phyloP scores from a whole-genome alignment of 192 early-diverging fungal genomes.

The Lunasporangiospora selenospora region DNA sequence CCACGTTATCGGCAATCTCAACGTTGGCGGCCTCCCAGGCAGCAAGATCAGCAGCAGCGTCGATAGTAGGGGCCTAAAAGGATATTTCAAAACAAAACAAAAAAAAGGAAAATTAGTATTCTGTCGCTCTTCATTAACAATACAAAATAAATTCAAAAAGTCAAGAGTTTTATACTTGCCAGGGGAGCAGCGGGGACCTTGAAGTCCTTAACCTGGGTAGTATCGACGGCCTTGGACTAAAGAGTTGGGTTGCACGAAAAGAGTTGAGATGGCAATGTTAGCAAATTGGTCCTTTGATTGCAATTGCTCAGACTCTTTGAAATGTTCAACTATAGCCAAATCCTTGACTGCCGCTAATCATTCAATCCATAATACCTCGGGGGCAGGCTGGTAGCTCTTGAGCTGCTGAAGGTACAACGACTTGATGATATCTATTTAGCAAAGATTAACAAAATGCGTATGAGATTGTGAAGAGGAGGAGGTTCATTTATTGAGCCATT shows the following conservation, averaged over 20 bases:
- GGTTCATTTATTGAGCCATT: too few species aligned
- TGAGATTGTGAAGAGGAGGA: too few species aligned
- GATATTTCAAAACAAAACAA: not conserved
- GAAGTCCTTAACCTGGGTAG: slow-evolving; percentile 41
- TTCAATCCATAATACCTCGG: slow-evolving; percentile 48
- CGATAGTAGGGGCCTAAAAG: slow-evolving; percentile 13
- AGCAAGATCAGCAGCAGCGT: slow-evolving; percentile 26
- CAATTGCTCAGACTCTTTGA: too few species aligned
- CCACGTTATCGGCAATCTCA: slow-evolving; percentile 20
- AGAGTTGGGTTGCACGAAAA: too few species aligned
- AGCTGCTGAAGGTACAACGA: slow-evolving; percentile 60
- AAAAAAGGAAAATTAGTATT: not conserved
- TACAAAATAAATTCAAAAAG: not conserved
- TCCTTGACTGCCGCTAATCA: too few species aligned
- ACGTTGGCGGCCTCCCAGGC: slow-evolving; percentile 38
- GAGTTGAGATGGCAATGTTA: too few species aligned
- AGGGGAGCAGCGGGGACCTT: slow-evolving; percentile 20
- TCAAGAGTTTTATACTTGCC: slow-evolving; percentile 2
- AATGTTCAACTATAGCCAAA: too few species aligned
- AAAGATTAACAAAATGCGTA: too few species aligned
- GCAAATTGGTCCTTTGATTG: too few species aligned
- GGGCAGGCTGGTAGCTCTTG: slow-evolving; percentile 61
- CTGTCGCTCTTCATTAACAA: not conserved
- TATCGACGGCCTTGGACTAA: slow-evolving; percentile 34
- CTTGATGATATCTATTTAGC: slow-evolving; percentile 58